Evolutionary conservation across 495 filamentous ascomycete species (phyloP).

Genomic region (Amorphotheca resinae): DNA sequence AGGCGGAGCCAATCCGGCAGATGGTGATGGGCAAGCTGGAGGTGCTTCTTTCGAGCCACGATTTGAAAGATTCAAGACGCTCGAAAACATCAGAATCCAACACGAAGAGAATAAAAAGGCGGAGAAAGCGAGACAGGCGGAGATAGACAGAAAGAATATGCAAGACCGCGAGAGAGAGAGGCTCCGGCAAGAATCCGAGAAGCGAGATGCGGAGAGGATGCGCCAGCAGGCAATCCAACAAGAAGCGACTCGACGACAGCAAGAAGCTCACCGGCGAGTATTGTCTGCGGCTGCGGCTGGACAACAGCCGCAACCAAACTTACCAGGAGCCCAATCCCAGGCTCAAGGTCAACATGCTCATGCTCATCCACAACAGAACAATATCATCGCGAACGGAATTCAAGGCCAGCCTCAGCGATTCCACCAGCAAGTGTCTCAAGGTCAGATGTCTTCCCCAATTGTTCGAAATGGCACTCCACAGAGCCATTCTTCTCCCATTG

Average conservation of each 20-base stretch:
- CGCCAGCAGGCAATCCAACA: conserved; percentile 19
- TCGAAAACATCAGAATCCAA: conserved; percentile 70
- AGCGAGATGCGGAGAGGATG: conserved; percentile 22
- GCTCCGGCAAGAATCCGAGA: conserved; percentile 25
- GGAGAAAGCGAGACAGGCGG: conserved; percentile 44
- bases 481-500: conserved; percentile 62
- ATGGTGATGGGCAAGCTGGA: conserved; percentile 61
- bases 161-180: conserved; percentile 35
- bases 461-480: conserved; percentile 70
- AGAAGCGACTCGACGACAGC: conserved; percentile 15
- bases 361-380: conserved; percentile 31
- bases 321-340: conserved; percentile 7
- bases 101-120: conserved; percentile 60
- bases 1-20: conserved; percentile 46
- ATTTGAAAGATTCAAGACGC: conserved; percentile 81
- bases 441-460: conserved; percentile 65
- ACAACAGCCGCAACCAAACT: conserved; percentile 19
- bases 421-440: conserved; percentile 49
- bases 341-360: conserved; percentile 17
- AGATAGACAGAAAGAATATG: conserved; percentile 52
- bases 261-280: conserved; percentile 25
- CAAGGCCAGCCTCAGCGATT: conserved; percentile 41
- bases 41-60: conserved; percentile 64
- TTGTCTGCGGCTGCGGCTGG: conserved; percentile 9
- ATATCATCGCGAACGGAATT: conserved; percentile 33